Percentiles rank a stretch among this genome's conserved stretches.
These are phyloP conservation scores for Suillus alpinus DNA, from an alignment of 768 basidiomycete genomes.

Conservation along the genomic window DNA sequence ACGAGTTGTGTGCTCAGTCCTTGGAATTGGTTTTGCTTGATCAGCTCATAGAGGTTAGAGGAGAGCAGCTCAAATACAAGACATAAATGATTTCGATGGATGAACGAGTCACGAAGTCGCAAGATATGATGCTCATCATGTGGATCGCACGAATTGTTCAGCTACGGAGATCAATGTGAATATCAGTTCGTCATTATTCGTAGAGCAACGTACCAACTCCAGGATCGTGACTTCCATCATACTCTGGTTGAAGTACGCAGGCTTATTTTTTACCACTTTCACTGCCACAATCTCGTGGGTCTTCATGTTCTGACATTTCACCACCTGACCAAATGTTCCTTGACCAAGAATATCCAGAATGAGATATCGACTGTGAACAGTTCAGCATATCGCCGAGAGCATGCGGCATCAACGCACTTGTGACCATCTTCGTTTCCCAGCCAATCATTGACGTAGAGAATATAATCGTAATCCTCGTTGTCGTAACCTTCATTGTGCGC, in stretches of 20 bases:
- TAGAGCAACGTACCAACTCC: conserved; percentile 72
- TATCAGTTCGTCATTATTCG: background rate
- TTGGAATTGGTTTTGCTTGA: conserved; percentile 99
- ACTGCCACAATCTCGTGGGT: conserved; percentile 98
- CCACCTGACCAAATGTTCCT: conserved; percentile 98
- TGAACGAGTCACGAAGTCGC: conserved; percentile 92
- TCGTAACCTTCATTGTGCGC: conserved; percentile 96
- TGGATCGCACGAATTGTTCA: conserved; percentile 93
- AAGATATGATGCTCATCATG: conserved; percentile 96
- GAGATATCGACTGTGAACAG: conserved; percentile 64
- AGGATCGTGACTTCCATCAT: conserved; percentile 99
- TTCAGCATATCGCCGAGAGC: conserved; percentile 8
- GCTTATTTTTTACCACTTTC: conserved; percentile 99
- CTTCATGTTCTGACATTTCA: conserved; percentile 99
- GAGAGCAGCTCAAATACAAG: conserved; percentile 97
- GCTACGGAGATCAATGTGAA: conserved; percentile 41
- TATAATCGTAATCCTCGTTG: conserved; percentile 99
- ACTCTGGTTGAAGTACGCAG: conserved; percentile 98
- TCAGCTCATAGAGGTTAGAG: conserved; percentile 97
- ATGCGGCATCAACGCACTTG: conserved; percentile 59
- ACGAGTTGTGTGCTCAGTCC: conserved; percentile 95
- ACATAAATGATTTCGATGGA: conserved; percentile 93
- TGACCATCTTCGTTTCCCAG: conserved; percentile 92
- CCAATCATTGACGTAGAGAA: conserved; percentile 98
- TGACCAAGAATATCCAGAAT: conserved; percentile 98